Evolutionary conservation across 2,329 filamentous ascomycete species (phyloP).

Genomic region (Ophiostoma pallidulum): DNA sequence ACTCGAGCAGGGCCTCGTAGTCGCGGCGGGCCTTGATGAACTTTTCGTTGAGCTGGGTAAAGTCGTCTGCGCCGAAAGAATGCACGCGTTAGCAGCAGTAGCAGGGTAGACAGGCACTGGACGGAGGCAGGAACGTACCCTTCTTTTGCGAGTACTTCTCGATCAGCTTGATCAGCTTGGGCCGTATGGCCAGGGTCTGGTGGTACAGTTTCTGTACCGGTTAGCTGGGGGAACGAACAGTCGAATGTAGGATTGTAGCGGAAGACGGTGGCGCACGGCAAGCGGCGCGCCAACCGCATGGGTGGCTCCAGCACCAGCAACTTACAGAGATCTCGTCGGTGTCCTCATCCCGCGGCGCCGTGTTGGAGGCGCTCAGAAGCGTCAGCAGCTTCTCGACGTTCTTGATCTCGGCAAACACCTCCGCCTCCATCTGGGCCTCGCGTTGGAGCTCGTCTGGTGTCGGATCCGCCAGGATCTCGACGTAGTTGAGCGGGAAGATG

Average conservation of each 20-base stretch:
- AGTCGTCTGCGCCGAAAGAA: conserved; percentile 65
- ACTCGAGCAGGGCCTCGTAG: conserved; percentile 91
- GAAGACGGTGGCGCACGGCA: too few species aligned
- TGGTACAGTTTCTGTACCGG: conserved; percentile 64
- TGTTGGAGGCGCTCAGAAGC: conserved; percentile 77
- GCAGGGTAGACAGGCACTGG: too few species aligned
- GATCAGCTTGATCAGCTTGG: conserved; percentile 95
- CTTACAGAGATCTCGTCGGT: conserved; percentile 90
- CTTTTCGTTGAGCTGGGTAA: conserved; percentile 96
- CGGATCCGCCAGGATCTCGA: conserved; percentile 92
- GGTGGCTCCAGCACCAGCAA: conserved; percentile 11
- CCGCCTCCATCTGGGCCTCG: conserved; percentile 88
- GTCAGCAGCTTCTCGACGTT: conserved; percentile 67
- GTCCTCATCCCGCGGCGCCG: conserved; percentile 72
- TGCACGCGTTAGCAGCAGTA: conserved; percentile 16
- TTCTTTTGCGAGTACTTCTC: conserved; percentile 99
- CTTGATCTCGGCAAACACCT: conserved; percentile 57
- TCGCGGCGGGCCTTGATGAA: conserved; percentile 98
- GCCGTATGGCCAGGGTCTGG: conserved; percentile 84
- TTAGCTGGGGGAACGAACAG: too few species aligned
- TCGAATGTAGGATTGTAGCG: too few species aligned
- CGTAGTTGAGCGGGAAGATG: conserved; percentile 97
- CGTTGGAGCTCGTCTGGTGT: conserved; percentile 89
- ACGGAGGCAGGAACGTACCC: conserved; percentile 41
- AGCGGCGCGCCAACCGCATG: too few species aligned